A percentile compares a stretch with the other conserved stretches of the same genome.
Evolutionary conservation across 2,329 filamentous ascomycete genomes (phyloP).

Genomic region (Fusarium duplospermum): DNA sequence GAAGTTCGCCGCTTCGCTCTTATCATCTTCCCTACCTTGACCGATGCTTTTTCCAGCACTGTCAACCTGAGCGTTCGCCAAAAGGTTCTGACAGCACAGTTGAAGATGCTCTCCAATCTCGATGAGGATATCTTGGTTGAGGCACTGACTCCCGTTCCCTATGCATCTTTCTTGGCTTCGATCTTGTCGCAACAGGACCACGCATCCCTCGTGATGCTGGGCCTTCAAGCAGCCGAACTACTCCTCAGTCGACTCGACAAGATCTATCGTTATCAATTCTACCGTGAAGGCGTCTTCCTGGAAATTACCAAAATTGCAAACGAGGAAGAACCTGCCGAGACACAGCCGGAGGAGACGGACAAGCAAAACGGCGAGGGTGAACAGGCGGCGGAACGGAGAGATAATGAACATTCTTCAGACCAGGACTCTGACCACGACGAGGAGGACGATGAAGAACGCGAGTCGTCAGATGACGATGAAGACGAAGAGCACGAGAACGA

Average conservation of each 20-base stretch:
- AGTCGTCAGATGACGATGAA: conserved; percentile 57
- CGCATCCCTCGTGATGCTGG: conserved; percentile 84
- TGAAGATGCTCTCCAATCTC: conserved; percentile 98
- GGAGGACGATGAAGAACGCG: conserved; percentile 50
- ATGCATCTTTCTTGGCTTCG: conserved; percentile 93
- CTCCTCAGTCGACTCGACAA: conserved; percentile 84
- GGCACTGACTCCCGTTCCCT: conserved; percentile 87
- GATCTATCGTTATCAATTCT: conserved; percentile 96
- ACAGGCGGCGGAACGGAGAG: conserved; percentile 44
- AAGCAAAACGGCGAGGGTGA: conserved; percentile 41
- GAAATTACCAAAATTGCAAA: conserved; percentile 86
- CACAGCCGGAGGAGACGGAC: conserved; percentile 25
- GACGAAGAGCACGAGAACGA: conserved; percentile 63
- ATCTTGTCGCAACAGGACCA: conserved; percentile 98
- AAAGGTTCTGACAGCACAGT: conserved; percentile 93
- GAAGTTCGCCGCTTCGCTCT: conserved; percentile 93
- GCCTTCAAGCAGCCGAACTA: conserved; percentile 89
- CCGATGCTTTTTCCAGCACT: conserved; percentile 96
- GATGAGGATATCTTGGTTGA: conserved; percentile 87
- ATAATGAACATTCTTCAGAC: conserved; percentile 46
- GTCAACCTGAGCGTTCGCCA: conserved; percentile 95
- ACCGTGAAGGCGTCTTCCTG: conserved; percentile 93
- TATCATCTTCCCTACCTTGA: conserved; percentile 93
- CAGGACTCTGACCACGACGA: conserved; percentile 45
- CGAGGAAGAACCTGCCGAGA: conserved; percentile 50